Percentiles rank a stretch among this genome's conserved stretches.
Conservation (phyloP, 2,329 filamentous ascomycete species). For the Hymenoscyphus occultus region DNA sequence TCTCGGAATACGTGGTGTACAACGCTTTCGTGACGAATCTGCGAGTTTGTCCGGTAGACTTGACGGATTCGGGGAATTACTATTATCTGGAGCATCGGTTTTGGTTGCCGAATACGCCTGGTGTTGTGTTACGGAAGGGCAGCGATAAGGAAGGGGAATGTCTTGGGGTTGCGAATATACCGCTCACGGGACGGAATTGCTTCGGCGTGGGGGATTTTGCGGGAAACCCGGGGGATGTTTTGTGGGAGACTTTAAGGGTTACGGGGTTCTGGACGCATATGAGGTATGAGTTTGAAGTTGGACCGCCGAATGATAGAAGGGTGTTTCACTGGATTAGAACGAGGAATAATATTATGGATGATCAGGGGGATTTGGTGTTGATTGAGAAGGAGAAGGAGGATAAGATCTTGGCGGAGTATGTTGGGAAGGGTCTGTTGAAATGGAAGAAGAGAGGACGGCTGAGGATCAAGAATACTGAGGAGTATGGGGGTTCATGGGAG, state of each 20-base stretch:
- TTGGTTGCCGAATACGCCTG: slow-evolving; percentile 24
- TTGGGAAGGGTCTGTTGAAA: slow-evolving; percentile 27
- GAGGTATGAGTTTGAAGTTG: slow-evolving; percentile 26
- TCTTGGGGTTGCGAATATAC: slow-evolving; percentile 26
- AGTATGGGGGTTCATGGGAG: slow-evolving; percentile 25
- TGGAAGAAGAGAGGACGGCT: slow-evolving; percentile 30
- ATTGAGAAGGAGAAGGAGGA: slow-evolving; percentile 26
- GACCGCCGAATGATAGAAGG: slow-evolving; percentile 16
- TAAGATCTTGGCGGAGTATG: slow-evolving; percentile 25
- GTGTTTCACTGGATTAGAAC: slow-evolving; percentile 28
- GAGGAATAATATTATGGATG: slow-evolving; percentile 28
- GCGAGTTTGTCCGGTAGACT: slow-evolving; percentile 25
- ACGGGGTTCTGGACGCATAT: slow-evolving; percentile 30
- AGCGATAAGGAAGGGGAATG: slow-evolving; percentile 24
- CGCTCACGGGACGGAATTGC: slow-evolving; percentile 20
- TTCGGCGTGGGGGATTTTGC: slow-evolving; percentile 26
- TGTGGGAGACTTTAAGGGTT: slow-evolving; percentile 26
- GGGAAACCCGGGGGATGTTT: slow-evolving; percentile 14
- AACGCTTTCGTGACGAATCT: slow-evolving; percentile 29
- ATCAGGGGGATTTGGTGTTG: slow-evolving; percentile 29
- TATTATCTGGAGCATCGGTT: slow-evolving; percentile 29
- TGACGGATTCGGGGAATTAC: slow-evolving; percentile 21
- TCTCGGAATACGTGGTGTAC: slow-evolving; percentile 26
- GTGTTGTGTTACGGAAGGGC: slow-evolving; percentile 23
- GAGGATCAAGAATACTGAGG: slow-evolving; percentile 19